Evolutionary conservation across 345 rosid species (phyloP).

Genomic region (Melaleuca quinquenervia): DNA sequence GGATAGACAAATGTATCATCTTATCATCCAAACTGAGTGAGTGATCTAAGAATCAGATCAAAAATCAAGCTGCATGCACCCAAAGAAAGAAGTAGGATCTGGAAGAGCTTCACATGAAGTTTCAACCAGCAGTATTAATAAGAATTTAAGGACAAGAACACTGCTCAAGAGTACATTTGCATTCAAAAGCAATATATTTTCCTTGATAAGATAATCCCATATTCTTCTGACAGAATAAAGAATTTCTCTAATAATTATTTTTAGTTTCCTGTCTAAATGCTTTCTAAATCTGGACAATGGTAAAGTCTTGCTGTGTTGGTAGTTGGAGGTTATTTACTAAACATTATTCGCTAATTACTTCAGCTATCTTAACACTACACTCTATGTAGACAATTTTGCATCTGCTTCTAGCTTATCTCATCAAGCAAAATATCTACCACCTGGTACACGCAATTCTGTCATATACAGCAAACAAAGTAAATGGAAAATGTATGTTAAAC

Average conservation of each 20-base stretch:
- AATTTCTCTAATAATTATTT: not conserved
- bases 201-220: not conserved
- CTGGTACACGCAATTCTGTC: not conserved
- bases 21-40: not conserved
- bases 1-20: not conserved
- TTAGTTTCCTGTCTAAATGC: not conserved
- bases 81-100: not conserved
- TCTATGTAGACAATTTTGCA: not conserved
- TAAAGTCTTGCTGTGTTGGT: not conserved
- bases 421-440: not conserved
- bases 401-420: not conserved
- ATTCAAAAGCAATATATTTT: not conserved
- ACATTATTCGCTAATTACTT: not conserved
- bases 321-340: not conserved
- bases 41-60: not conserved
- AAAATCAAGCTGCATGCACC: not conserved
- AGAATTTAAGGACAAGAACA: not conserved
- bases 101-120: not conserved
- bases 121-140: not conserved
- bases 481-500: not conserved
- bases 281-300: not conserved
- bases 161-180: not conserved
- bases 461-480: not conserved
- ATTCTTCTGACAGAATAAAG: not conserved
- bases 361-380: not conserved